Evolutionary conservation across 345 rosid genomes (phyloP), one percentile per base, ranked within the genome.

Genomic region (Garcia nutans): DNA sequence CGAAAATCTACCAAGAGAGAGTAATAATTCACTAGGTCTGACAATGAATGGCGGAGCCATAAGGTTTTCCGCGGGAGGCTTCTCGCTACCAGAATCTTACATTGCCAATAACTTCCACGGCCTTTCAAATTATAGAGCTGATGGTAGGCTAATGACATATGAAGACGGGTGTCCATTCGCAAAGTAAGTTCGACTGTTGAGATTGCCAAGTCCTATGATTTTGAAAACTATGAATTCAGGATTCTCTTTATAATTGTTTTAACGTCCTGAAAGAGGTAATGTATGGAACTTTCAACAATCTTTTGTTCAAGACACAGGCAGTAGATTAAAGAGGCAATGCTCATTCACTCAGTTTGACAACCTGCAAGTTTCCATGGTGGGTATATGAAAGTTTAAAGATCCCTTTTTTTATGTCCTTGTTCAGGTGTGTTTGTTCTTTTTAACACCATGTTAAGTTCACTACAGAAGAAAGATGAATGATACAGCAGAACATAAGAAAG

Each of bases 11-110:
- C 80, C 75, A 41, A 76, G 45, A 22, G 80, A 81, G 60, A 80
- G 28, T 41, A 33, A 44, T 73, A 67, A 70, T 65, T 22, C 79
- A 42, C 33, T 67, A 24, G 81, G 84, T 10, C 73, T 79, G 78
- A 76, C 68, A 66, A 77, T 84, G 83, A 85, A 76, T 50, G 83
- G 78, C 57, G 92, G 84, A 82, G 80, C 82, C 23, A n/a, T 64
- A 13, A 78, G 79, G 70, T 69, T 72, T 78, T 52, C 80, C 19
- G 81, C 82, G 44, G 84, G 71, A 70, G 74, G 72, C 80, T 64
- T 80, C 55, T 42, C 73, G 70, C 65, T 80, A 19, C 60, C 87
- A 62, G 87, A 79, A 67, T 79, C 80, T 33, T 73, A 73, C 56
- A 56, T 74, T 72, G 77, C 81, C 72, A 76, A 75, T 84, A 80